phyloP scores from a whole-genome alignment of 805 yeast genomes.

The Pichia phayaonensis region DNA sequence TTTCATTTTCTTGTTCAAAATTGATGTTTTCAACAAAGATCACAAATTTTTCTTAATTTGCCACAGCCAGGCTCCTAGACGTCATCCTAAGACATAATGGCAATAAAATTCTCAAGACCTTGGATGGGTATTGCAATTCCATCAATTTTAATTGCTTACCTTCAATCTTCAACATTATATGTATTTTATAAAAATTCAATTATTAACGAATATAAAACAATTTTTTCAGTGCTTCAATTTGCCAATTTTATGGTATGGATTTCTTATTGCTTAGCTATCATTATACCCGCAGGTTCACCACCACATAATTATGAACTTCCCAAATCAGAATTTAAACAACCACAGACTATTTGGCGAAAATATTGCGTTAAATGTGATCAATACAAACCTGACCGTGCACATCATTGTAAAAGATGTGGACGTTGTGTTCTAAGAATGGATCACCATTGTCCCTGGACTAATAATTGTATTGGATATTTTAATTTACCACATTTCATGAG shows the following conservation, averaged over 20 bases:
- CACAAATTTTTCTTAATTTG: no score
- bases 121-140: conserved; percentile 56
- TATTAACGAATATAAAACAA: conserved; percentile 22
- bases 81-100: conserved; percentile 19
- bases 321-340: conserved; percentile 6
- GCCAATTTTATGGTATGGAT: conserved; percentile 52
- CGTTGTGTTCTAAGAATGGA: conserved; percentile 82
- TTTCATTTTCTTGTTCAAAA: background rate
- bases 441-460: conserved; percentile 93
- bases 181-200: conserved; percentile 41
- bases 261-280: conserved; percentile 65
- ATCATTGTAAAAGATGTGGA: conserved; percentile 78
- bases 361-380: conserved; percentile 68
- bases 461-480: conserved; percentile 76
- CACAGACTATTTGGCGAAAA: conserved; percentile 41
- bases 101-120: conserved; percentile 37
- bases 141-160: conserved; percentile 40
- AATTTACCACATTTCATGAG: conserved; percentile 78
- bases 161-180: conserved; percentile 58
- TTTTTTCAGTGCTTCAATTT: conserved; percentile 28
- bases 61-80: background rate
- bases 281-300: conserved; percentile 61
- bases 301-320: conserved; percentile 37
- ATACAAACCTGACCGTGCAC: conserved; percentile 76
- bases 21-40: background rate